Percentiles rank a stretch among this genome's conserved stretches.
Evolutionary conservation across 2,329 filamentous ascomycete genomes (phyloP).

Genomic region (Colletotrichum cuscutae): DNA sequence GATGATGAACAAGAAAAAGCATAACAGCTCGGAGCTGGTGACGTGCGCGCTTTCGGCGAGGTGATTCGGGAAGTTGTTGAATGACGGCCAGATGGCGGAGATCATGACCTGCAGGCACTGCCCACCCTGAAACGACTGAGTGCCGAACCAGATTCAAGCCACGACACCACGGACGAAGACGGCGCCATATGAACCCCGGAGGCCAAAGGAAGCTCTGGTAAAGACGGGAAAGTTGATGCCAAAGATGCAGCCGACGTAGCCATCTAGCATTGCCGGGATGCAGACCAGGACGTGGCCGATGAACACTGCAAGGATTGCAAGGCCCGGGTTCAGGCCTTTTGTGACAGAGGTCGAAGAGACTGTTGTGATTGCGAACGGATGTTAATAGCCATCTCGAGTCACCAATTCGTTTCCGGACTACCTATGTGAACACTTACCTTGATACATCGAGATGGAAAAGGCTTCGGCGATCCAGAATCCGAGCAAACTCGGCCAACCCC

Average conservation of each 20-base stretch:
- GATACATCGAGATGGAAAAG: conserved; percentile 36
- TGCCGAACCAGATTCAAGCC: conserved; percentile 50
- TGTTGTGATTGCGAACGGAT: neutral
- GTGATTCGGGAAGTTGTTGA: conserved; percentile 51
- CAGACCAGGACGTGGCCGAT: conserved; percentile 35
- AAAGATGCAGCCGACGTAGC: conserved; percentile 40
- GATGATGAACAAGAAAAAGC: conserved; percentile 43
- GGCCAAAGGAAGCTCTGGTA: conserved; percentile 43
- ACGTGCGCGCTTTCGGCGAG: conserved; percentile 50
- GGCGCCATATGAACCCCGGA: conserved; percentile 42
- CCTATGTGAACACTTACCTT: conserved; percentile 1
- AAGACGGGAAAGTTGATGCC: conserved; percentile 44
- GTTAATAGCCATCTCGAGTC: neutral
- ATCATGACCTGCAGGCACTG: conserved; percentile 45
- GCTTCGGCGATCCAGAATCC: conserved; percentile 37
- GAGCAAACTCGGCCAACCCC: conserved; percentile 36
- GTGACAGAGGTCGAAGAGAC: conserved; percentile 28
- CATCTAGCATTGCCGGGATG: conserved; percentile 35
- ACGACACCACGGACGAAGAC: conserved; percentile 47
- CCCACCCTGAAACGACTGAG: conserved; percentile 44
- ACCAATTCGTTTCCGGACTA: neutral
- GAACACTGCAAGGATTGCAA: conserved; percentile 37
- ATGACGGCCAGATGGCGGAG: conserved; percentile 52
- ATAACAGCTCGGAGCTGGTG: conserved; percentile 35
- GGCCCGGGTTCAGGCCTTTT: conserved; percentile 35